Evolutionary conservation across 148 eudicot species (phyloP), one percentile per base, ranked within the genome.

Genomic region (Vaccinium darrowii): DNA sequence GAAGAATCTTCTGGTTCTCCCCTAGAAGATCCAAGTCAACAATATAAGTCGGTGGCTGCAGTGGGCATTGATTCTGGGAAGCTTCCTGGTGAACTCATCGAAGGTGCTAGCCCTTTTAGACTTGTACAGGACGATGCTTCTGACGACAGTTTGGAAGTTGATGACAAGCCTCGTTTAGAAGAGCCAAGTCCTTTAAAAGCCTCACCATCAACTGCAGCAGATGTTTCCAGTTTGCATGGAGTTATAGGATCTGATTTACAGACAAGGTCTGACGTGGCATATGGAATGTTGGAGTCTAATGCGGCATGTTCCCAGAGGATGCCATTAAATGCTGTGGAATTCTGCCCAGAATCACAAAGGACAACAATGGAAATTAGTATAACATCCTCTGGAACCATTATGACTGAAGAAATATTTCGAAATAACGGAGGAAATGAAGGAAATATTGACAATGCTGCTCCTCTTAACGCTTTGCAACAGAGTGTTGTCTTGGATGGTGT

Each of bases 41-140:
- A 81, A 78, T 72, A 30, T 84, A 85, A 84, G 18, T 78, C 84
- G 51, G 90, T 53, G 74, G 86, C 77, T 81, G 82, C 30, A 71
- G 75, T 52, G 74, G 90, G 81, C 82, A 81, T 58, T 49, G 78
- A 85, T 80, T 79, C 85, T 82, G 90, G 87, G 47, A 82, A 85
- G 25, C 79, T 81, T 77, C 62, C 87, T 81, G 84, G 65, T 79
- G 84, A 86, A 78, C 83, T 86, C 74, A 77, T 74, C 78, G 81
- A 54, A 77, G 87, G 85, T 54, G 86, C 90, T 81, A 90, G 90
- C 85, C 90, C 98, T 67, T 87, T 95, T 86, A 91, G 88, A 65
- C 90, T 94, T 74, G 65, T 94, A 74, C 93, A 89, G 86, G 92
- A 86, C 85, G 92, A 92, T 93, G 87, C 92, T 83, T 91, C 98